Percentiles rank a stretch among this genome's conserved stretches.
Evolutionary conservation across 139 green algal species (phyloP).

Genomic region (Haematococcus sp.): DNA sequence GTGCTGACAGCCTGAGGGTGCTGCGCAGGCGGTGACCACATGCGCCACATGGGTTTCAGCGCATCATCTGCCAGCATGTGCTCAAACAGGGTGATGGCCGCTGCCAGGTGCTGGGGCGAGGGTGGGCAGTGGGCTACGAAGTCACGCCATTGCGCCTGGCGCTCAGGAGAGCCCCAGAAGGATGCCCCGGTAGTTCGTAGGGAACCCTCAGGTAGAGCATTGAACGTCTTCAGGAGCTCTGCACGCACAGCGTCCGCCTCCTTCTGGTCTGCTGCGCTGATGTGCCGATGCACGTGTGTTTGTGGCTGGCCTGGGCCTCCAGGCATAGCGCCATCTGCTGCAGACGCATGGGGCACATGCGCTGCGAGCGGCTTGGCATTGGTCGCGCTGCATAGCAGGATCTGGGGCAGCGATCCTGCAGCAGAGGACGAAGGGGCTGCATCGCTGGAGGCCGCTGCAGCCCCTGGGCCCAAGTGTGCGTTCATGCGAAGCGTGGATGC

Average conservation of each 20-base stretch:
- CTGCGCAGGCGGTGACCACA: slow-evolving; percentile 57
- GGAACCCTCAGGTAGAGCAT: slow-evolving; percentile 14
- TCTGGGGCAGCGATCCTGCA: too few species aligned
- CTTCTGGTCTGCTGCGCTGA: too few species aligned
- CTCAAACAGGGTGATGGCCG: slow-evolving; percentile 50
- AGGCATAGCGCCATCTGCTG: too few species aligned
- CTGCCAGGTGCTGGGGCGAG: slow-evolving; percentile 32
- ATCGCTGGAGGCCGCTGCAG: too few species aligned
- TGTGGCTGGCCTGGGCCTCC: too few species aligned
- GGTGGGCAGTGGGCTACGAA: slow-evolving; percentile 16
- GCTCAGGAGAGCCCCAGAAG: slow-evolving; percentile 33
- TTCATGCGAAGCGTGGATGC: too few species aligned
- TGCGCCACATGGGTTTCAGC: slow-evolving; percentile 55
- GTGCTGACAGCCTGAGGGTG: slow-evolving; percentile 29
- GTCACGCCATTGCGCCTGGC: slow-evolving; percentile 26
- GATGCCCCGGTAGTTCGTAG: background rate
- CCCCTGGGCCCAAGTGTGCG: too few species aligned
- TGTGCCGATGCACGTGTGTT: too few species aligned
- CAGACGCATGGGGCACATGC: too few species aligned
- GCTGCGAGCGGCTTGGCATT: too few species aligned
- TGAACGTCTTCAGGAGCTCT: slow-evolving; percentile 20
- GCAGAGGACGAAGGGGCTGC: too few species aligned
- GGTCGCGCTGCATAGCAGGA: too few species aligned
- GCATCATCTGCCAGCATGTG: slow-evolving; percentile 42
- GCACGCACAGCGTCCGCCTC: slow-evolving; percentile 20